phyloP scores from a whole-genome alignment of 257 asterid species.

The Lavandula angustifolia region DNA sequence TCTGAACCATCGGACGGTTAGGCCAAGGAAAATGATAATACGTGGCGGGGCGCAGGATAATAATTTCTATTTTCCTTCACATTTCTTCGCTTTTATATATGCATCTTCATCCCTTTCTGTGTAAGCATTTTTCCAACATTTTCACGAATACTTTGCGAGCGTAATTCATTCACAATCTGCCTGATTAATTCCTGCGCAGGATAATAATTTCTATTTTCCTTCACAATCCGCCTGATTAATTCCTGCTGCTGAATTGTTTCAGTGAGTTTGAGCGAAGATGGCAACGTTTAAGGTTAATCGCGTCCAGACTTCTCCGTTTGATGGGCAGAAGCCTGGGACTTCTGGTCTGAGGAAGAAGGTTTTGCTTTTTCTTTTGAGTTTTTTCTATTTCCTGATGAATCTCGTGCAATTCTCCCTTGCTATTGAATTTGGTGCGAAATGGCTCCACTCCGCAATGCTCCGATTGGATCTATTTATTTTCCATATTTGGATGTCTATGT shows the following conservation, averaged over 20 bases:
- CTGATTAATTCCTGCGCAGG: conserved; percentile 20
- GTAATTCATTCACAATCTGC: too few relatives aligned
- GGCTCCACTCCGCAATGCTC: conserved; percentile 3
- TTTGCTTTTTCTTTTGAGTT: neutral
- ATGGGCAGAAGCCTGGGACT: conserved; percentile 98
- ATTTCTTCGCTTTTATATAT: neutral
- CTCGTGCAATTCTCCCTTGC: neutral
- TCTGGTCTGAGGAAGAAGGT: conserved; percentile 98
- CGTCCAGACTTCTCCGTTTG: conserved; percentile 71
- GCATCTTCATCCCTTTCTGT: conserved; percentile 19
- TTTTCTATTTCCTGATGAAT: neutral
- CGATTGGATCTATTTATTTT: conserved; percentile 29
- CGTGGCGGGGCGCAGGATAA: conserved; percentile 31
- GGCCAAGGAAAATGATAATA: conserved; percentile 27
- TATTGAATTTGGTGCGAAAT: neutral
- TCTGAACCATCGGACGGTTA: conserved; percentile 30
- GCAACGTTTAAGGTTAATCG: conserved; percentile 63
- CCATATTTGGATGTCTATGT: neutral
- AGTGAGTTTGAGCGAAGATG: conserved; percentile 39
- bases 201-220: too few relatives aligned
- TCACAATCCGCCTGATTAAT: conserved; percentile 18
- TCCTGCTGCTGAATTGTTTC: conserved; percentile 21
- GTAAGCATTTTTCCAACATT: conserved; percentile 32
- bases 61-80: neutral
- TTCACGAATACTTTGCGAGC: conserved; percentile 23